Percentiles rank a stretch among this genome's conserved stretches.
Evolutionary conservation across 169 alveolate species (phyloP).

Genomic region (Ophryocystis elektroscirrha): DNA sequence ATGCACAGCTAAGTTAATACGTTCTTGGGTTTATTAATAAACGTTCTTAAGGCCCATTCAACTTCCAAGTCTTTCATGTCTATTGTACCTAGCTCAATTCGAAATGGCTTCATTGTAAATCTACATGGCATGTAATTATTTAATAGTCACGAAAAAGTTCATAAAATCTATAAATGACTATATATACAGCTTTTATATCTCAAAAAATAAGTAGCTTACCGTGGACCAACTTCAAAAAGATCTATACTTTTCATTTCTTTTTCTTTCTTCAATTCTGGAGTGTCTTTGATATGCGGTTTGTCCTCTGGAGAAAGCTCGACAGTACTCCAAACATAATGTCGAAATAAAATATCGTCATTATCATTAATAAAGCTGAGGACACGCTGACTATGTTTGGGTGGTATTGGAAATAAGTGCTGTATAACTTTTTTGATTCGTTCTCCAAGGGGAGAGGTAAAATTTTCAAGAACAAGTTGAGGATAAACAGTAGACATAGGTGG

Average conservation of each 20-base stretch:
- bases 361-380: constrained; percentile 66
- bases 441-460: constrained; percentile 64
- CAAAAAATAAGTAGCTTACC: neutral
- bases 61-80: constrained; percentile 82
- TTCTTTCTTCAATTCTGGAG: constrained; percentile 3
- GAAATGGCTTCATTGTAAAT: constrained; percentile 68
- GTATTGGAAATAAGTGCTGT: constrained; percentile 68
- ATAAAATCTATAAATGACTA: neutral
- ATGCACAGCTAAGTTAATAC: constrained; percentile 20
- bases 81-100: constrained; percentile 81
- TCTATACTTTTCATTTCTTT: constrained; percentile 43
- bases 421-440: constrained; percentile 66
- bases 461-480: too few species aligned
- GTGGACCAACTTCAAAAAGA: constrained; percentile 75
- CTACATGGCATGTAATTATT: constrained; percentile 23
- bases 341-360: constrained; percentile 62
- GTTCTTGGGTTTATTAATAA: constrained; percentile 69
- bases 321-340: constrained; percentile 67
- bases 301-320: constrained; percentile 19
- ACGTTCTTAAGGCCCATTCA: constrained; percentile 91
- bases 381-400: constrained; percentile 52
- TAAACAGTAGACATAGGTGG: constrained; percentile 69
- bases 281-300: constrained; percentile 1
- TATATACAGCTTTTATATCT: neutral
- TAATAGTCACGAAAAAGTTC: neutral